A percentile compares a stretch with the other conserved stretches of the same genome.
These are phyloP conservation scores for Didymella exigua DNA, from an alignment of 2,329 filamentous ascomycete species.

Conservation along the genomic window DNA sequence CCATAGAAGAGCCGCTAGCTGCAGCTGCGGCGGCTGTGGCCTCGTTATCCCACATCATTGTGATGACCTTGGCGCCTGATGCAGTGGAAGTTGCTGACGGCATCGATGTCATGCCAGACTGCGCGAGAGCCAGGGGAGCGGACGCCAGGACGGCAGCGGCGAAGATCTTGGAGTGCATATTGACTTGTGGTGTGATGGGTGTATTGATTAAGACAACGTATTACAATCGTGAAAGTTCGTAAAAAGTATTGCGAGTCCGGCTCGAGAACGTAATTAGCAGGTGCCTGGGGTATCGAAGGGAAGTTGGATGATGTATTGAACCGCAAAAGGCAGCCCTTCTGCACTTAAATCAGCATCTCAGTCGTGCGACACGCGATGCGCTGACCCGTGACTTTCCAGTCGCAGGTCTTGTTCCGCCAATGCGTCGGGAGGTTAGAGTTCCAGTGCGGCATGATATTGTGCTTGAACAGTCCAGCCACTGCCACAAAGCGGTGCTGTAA, in stretches of 20 bases:
- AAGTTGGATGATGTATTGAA: not conserved
- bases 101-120: conserved; percentile 10
- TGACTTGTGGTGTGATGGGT: not conserved
- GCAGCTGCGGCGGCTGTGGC: conserved; percentile 1
- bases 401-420: conserved; percentile 9
- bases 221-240: conserved; percentile 5
- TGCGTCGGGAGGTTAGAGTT: conserved; percentile 8
- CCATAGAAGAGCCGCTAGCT: conserved; percentile 30
- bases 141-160: conserved; percentile 15
- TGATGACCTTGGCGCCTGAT: conserved; percentile 14
- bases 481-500: not conserved
- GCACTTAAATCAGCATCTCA: conserved; percentile 4
- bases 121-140: conserved; percentile 12
- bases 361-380: conserved; percentile 5
- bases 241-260: conserved; percentile 26
- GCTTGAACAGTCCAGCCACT: conserved; percentile 2
- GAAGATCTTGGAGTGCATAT: conserved; percentile 13
- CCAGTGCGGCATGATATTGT: conserved; percentile 3
- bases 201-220: not conserved
- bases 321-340: not conserved
- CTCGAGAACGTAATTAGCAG: conserved; percentile 15
- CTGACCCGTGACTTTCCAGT: conserved; percentile 7
- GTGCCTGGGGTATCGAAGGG: conserved; percentile 11
- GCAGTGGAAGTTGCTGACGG: conserved; percentile 17
- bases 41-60: conserved; percentile 25